Conservation (phyloP, 1,284 basidiomycete species). For the Moesziomyces sp. region DNA sequence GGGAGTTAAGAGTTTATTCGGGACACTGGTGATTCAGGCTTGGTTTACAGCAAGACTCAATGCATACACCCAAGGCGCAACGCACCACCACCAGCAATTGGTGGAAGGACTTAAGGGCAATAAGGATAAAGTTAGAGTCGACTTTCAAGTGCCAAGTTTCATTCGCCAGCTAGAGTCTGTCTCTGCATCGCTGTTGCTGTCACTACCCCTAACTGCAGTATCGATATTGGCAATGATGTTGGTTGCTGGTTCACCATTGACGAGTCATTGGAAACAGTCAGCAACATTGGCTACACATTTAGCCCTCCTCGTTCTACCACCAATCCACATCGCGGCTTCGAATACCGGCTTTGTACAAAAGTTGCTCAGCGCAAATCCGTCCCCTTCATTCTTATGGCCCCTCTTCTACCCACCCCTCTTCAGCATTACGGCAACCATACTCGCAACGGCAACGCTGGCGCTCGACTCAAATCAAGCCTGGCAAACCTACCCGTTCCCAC, state of each 20-base stretch:
- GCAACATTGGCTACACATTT: constrained; percentile 10
- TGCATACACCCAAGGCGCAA: constrained; percentile 10
- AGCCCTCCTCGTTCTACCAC: constrained; percentile 11
- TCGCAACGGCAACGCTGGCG: constrained; percentile 4
- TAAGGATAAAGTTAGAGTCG: not conserved
- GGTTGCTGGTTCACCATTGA: constrained; percentile 4
- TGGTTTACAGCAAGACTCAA: constrained; percentile 31
- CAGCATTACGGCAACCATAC: not conserved
- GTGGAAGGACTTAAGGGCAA: not conserved
- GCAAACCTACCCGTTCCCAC: constrained; percentile 43
- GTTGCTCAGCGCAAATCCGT: constrained; percentile 17
- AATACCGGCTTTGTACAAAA: constrained; percentile 1
- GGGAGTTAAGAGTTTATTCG: constrained; percentile 14
- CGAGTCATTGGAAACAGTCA: not conserved
- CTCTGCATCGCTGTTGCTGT: constrained; percentile 5
- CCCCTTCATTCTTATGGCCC: constrained; percentile 22
- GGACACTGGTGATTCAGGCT: constrained; percentile 21
- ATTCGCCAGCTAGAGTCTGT: constrained; percentile 27
- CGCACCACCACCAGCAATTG: not conserved
- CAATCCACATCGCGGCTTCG: not conserved
- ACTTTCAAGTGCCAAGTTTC: constrained; percentile 13
- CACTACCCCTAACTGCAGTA: constrained; percentile 2
- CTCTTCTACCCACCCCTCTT: constrained; percentile 26
- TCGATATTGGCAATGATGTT: not conserved
- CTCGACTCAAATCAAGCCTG: constrained; percentile 35